Evolutionary conservation across 2,329 filamentous ascomycete species (phyloP).

Genomic region (Sporothrix curviconia): DNA sequence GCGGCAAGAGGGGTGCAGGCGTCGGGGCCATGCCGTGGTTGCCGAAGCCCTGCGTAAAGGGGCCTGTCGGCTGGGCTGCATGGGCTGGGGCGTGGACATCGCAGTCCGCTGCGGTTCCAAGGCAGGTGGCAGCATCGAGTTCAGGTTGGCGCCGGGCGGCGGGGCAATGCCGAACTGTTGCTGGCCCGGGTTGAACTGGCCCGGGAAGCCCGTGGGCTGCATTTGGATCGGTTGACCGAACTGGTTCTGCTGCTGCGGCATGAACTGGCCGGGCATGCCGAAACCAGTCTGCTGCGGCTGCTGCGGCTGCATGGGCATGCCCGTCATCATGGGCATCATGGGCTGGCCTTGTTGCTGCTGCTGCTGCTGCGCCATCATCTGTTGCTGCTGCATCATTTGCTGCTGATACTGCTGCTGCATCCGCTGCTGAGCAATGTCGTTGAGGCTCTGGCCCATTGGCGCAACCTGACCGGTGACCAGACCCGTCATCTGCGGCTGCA

Average conservation of each 20-base stretch:
- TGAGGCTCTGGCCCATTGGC: slow-evolving; percentile 67
- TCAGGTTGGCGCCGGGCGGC: slow-evolving; percentile 42
- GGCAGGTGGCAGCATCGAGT: slow-evolving; percentile 52
- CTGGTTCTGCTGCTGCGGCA: slow-evolving; percentile 30
- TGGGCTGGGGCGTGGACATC: slow-evolving; percentile 32
- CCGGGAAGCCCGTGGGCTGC: slow-evolving; percentile 58
- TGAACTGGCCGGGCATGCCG: slow-evolving; percentile 34
- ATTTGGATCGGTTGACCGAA: slow-evolving; percentile 43
- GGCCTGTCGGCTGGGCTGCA: slow-evolving; percentile 62
- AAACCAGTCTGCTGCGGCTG: slow-evolving; percentile 32
- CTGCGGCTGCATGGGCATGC: slow-evolving; percentile 15
- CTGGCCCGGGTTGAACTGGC: slow-evolving; percentile 30
- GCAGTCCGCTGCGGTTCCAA: slow-evolving; percentile 53
- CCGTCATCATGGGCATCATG: slow-evolving; percentile 46
- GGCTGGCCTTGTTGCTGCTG: slow-evolving; percentile 20
- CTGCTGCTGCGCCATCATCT: slow-evolving; percentile 26
- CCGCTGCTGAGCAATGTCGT: slow-evolving; percentile 62
- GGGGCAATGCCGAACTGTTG: slow-evolving; percentile 36
- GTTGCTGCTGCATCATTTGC: slow-evolving; percentile 40
- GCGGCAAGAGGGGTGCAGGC: slow-evolving; percentile 60
- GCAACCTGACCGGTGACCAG: slow-evolving; percentile 52
- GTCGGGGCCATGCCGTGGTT: slow-evolving; percentile 34
- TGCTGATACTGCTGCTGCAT: slow-evolving; percentile 52
- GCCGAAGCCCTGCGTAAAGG: slow-evolving; percentile 39
- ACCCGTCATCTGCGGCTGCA: slow-evolving; percentile 83